phyloP scores from a whole-genome alignment of 2,329 filamentous ascomycete species.

The Sclerotinia nivalis region DNA sequence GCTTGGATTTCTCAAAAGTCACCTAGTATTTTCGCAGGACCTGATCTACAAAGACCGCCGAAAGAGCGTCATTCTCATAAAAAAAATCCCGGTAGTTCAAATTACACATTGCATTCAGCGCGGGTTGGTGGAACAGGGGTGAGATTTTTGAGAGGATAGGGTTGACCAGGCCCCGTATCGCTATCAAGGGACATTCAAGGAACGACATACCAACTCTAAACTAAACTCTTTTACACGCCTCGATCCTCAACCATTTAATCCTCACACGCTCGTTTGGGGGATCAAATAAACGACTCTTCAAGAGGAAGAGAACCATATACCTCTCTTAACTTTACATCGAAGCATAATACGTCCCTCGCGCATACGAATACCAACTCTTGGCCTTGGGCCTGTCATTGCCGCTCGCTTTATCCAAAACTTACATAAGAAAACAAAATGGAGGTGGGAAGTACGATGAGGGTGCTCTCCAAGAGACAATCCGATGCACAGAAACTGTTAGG shows the following conservation, averaged over 20 bases:
- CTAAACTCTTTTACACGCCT: neutral
- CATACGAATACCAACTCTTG: conserved; percentile 22
- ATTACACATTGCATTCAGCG: neutral
- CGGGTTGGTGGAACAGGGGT: neutral
- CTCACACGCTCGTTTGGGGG: neutral
- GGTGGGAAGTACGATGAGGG: conserved; percentile 24
- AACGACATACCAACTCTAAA: neutral
- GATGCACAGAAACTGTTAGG: conserved; percentile 35
- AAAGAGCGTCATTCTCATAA: neutral
- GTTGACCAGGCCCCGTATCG: neutral
- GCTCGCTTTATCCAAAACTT: conserved; percentile 30
- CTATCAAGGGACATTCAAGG: conserved; percentile 18
- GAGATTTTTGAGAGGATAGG: neutral
- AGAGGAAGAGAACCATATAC: neutral
- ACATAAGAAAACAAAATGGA: conserved; percentile 29
- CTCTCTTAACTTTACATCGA: neutral
- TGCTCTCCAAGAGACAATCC: conserved; percentile 29
- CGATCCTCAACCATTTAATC: neutral
- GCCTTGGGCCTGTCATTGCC: conserved; percentile 40
- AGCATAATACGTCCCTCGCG: neutral
- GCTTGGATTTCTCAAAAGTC: neutral
- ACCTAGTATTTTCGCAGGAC: neutral
- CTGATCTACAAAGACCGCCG: neutral
- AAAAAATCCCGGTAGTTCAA: neutral
- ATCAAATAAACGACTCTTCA: neutral